Percentiles rank a stretch among this genome's conserved stretches.
Evolutionary conservation across 129 eudicot species (phyloP).

Genomic region (Arctium minus): DNA sequence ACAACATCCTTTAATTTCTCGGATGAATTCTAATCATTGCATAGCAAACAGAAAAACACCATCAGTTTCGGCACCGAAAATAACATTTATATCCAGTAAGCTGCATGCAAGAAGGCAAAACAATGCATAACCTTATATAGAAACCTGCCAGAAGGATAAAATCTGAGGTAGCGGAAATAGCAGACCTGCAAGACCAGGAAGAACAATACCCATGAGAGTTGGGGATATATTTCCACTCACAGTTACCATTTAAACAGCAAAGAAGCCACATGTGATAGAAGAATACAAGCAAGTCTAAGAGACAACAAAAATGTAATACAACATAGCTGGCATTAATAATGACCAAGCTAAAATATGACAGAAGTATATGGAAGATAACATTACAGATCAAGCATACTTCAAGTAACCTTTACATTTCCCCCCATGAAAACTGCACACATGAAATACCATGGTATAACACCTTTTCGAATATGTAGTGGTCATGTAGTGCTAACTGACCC

Average conservation of each 20-base stretch:
- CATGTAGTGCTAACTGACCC: no score
- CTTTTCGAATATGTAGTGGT: no score
- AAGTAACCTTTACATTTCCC: no score
- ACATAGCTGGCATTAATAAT: no score
- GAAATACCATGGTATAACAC: no score
- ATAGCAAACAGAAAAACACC: constrained; percentile 17
- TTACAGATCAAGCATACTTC: no score
- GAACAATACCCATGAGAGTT: not conserved
- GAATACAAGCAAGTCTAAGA: no score
- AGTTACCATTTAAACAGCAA: not conserved
- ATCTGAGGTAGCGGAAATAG: constrained; percentile 90
- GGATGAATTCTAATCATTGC: constrained; percentile 64
- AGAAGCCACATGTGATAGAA: not conserved
- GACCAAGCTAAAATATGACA: no score
- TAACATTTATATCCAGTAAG: not conserved
- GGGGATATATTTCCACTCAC: not conserved
- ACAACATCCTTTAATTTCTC: constrained; percentile 87
- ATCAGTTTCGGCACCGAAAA: constrained; percentile 19
- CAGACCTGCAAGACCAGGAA: constrained; percentile 67
- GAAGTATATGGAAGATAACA: not conserved
- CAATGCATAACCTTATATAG: constrained; percentile 66
- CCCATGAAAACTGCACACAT: no score
- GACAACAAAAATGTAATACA: no score
- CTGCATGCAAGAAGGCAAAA: constrained; percentile 6
- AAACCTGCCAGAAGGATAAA: constrained; percentile 92